Base-by-base conservation (phyloP, 1,139 yeast genomes). In the Scheffersomyces segobiensis region DNA sequence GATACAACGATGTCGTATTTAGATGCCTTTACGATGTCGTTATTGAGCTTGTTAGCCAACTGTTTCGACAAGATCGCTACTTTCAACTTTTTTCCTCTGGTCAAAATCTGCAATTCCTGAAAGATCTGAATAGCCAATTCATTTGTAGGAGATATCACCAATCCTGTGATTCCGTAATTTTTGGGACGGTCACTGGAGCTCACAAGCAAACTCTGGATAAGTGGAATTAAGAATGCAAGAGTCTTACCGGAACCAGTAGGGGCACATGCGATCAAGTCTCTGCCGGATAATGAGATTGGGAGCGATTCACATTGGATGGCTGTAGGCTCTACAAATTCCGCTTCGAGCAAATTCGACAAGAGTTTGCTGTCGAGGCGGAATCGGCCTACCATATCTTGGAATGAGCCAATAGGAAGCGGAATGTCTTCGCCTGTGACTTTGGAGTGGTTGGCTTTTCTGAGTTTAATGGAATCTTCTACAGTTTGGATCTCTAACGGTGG, bases 181-280 rank as follows among this genome's bases (percentile, higher is more conserved):
- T 76, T 76, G 5, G 56, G 65, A 21, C 69, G 71, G 6, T 64
- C 67, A 24, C 57, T 58, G 68, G 71, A 54, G 59, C 66, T 53
- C 26, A 65, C 60, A 53, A 85, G 65, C 53, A 77, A 62, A 46
- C 79, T 79, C 67, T 92, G 97, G 18, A 95, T 75, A 64, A 93
- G 69, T 2, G 99, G 99, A 19, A 93, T 85, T 58, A 90, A 79
- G 71, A 90, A 95, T 52, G 98, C 97, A 55, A 93, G 78, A 0
- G 97, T 91, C 71, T 92, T 92, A 77, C 97, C 97, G 6, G 97
- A 89, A 65, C 97, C 97, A 0, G 97, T 92, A 50, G 97, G 97
- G 0, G 97, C 97, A 79, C 97, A 90, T 0, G 96, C 96, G 58
- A 92, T 79, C 53, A 92, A 70, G 68, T 92, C 97, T 60, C 95